These are phyloP conservation scores for Claviceps sp. DNA, from an alignment of 2,329 filamentous ascomycete species.

Conservation along the genomic window DNA sequence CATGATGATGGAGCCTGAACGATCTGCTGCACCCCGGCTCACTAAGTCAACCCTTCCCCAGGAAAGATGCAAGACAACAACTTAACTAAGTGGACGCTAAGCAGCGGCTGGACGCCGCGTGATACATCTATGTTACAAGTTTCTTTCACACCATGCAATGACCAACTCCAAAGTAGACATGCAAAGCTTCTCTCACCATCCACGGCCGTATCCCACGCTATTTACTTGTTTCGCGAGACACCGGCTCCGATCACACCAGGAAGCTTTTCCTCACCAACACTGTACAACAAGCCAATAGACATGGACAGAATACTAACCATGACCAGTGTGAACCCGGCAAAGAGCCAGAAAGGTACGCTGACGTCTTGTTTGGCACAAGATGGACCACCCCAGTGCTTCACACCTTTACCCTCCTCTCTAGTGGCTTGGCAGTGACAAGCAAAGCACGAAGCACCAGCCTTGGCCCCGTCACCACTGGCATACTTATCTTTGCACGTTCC, in stretches of 20 bases:
- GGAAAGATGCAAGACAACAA: neutral
- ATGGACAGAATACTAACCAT: conserved; percentile 55
- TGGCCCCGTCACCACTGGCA: conserved; percentile 25
- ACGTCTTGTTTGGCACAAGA: conserved; percentile 88
- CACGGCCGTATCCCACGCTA: neutral
- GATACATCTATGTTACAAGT: conserved; percentile 7
- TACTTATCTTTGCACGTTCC: conserved; percentile 63
- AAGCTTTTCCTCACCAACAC: conserved; percentile 73
- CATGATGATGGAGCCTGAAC: neutral
- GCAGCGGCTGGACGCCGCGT: conserved; percentile 3
- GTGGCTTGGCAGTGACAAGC: conserved; percentile 61
- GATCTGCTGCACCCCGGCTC: neutral
- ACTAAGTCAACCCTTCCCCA: neutral
- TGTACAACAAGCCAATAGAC: conserved; percentile 66
- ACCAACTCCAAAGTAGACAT: conserved; percentile 7
- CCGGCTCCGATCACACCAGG: conserved; percentile 94
- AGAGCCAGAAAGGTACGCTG: conserved; percentile 77
- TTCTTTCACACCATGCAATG: neutral
- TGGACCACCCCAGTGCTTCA: conserved; percentile 67
- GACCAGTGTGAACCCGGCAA: conserved; percentile 59
- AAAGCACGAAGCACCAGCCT: conserved; percentile 48
- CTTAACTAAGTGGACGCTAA: neutral
- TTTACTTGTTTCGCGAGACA: conserved; percentile 57
- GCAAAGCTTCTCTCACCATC: conserved; percentile 3
- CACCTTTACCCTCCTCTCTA: conserved; percentile 40